Percentiles rank a stretch among this genome's conserved stretches.
Evolutionary conservation across 1,284 basidiomycete genomes (phyloP).

Genomic region (Ustilago hordei): DNA sequence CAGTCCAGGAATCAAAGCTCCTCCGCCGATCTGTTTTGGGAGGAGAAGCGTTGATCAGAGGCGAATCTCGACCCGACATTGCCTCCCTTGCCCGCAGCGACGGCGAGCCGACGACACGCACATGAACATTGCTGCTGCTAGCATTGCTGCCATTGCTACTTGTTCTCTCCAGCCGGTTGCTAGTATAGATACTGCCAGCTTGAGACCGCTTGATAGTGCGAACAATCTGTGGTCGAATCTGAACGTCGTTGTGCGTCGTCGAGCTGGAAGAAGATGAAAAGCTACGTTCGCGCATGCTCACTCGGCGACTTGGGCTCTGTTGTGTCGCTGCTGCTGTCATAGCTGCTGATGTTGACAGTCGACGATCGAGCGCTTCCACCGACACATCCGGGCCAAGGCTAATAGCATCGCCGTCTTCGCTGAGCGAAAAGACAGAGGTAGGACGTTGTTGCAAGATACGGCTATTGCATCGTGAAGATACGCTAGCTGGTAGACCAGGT

Average conservation of each 20-base stretch:
- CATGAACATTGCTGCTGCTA: constrained; percentile 29
- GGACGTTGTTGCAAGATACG: constrained; percentile 33
- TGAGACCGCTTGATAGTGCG: constrained; percentile 34
- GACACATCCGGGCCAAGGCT: constrained; percentile 26
- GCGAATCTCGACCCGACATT: neutral
- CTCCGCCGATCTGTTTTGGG: constrained; percentile 16
- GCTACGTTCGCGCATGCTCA: constrained; percentile 19
- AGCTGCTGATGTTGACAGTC: constrained; percentile 4
- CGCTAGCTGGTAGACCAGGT: constrained; percentile 34
- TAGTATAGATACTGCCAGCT: constrained; percentile 6
- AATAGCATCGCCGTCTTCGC: constrained; percentile 31
- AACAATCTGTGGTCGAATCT: constrained; percentile 42
- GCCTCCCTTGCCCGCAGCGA: constrained; percentile 11
- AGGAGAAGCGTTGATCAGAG: constrained; percentile 15
- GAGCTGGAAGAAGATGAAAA: constrained; percentile 29
- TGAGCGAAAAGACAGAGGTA: constrained; percentile 32
- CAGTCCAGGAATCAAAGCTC: constrained; percentile 37
- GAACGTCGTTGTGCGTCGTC: constrained; percentile 29
- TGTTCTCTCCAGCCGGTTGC: constrained; percentile 24
- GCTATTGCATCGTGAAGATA: constrained; percentile 35
- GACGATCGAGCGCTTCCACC: constrained; percentile 15
- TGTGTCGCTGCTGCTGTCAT: constrained; percentile 3
- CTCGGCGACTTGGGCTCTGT: constrained; percentile 18
- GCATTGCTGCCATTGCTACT: constrained; percentile 28
- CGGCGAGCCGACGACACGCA: constrained; percentile 29